A percentile compares a stretch with the other conserved stretches of the same genome.
These are phyloP conservation scores for Neurospora sp. DNA, from an alignment of 2,329 filamentous ascomycete species.

Conservation along the genomic window DNA sequence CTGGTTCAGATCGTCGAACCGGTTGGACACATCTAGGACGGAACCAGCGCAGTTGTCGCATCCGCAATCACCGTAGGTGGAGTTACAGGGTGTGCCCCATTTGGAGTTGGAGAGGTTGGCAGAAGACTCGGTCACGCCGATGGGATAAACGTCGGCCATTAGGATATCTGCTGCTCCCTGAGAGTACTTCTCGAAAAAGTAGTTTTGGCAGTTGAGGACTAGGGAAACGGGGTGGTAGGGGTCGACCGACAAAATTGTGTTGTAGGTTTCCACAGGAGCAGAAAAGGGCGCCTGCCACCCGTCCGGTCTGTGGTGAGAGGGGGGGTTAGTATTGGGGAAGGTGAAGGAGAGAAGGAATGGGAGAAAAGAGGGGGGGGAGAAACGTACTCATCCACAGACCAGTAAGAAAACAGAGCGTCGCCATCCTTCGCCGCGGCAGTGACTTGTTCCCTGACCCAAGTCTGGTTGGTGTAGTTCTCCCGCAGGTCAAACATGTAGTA, in stretches of 20 bases:
- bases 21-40: constrained; percentile 38
- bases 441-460: constrained; percentile 29
- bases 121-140: constrained; percentile 30
- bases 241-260: constrained; percentile 31
- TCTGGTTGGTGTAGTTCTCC: constrained; percentile 33
- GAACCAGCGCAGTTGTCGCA: constrained; percentile 50
- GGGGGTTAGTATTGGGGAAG: too few relatives aligned
- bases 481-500: constrained; percentile 37
- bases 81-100: constrained; percentile 48
- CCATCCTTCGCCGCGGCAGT: constrained; percentile 27
- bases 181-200: constrained; percentile 47
- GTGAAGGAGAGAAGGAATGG: too few relatives aligned
- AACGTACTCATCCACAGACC: constrained; percentile 32
- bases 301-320: constrained; percentile 29
- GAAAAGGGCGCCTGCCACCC: constrained; percentile 46
- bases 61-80: constrained; percentile 52
- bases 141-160: constrained; percentile 51
- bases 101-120: constrained; percentile 41
- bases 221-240: constrained; percentile 50
- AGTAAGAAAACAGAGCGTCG: constrained; percentile 34
- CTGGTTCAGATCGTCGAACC: constrained; percentile 28
- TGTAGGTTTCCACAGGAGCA: constrained; percentile 31
- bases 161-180: constrained; percentile 47
- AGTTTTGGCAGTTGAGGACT: constrained; percentile 45
- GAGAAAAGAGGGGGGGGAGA: too few relatives aligned